These are phyloP conservation scores for Penicillium flavigenum DNA, from an alignment of 495 filamentous ascomycete genomes.

Conservation along the genomic window DNA sequence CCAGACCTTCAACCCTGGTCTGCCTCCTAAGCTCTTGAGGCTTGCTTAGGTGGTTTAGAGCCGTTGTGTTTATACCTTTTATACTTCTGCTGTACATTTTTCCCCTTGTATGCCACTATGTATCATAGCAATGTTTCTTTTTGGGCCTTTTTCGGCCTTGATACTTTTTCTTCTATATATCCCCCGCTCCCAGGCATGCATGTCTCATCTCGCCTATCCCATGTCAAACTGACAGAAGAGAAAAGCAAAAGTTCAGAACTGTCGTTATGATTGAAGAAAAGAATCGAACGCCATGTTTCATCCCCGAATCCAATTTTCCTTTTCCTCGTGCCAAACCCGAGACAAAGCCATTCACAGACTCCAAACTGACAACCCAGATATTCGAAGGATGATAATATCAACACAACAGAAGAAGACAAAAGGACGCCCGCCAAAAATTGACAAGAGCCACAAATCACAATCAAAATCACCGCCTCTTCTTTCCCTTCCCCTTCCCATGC, in stretches of 20 bases:
- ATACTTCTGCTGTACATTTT: neutral
- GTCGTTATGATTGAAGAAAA: neutral
- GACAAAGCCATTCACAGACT: conserved; percentile 1
- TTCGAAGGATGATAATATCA: neutral
- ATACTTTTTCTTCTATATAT: neutral
- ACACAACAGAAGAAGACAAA: conserved; percentile 7
- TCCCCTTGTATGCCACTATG: neutral
- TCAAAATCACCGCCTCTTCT: conserved; percentile 25
- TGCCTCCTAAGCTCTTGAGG: conserved; percentile 1
- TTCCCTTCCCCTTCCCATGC: conserved; percentile 45
- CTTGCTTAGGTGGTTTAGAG: neutral
- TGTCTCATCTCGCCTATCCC: neutral
- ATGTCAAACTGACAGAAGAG: neutral
- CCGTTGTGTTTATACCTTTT: neutral
- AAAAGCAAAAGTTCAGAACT: neutral
- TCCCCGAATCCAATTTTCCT: neutral
- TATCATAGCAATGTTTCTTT: neutral
- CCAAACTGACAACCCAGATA: neutral
- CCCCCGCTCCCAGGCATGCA: neutral
- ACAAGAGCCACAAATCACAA: neutral
- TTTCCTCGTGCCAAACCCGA: neutral
- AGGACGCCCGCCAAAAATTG: neutral
- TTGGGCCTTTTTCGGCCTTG: neutral
- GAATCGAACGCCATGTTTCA: conserved; percentile 2
- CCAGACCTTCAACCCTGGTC: conserved; percentile 1